Conservation (phyloP, 805 yeast genomes). For the Saccharomycopsis microspora region DNA sequence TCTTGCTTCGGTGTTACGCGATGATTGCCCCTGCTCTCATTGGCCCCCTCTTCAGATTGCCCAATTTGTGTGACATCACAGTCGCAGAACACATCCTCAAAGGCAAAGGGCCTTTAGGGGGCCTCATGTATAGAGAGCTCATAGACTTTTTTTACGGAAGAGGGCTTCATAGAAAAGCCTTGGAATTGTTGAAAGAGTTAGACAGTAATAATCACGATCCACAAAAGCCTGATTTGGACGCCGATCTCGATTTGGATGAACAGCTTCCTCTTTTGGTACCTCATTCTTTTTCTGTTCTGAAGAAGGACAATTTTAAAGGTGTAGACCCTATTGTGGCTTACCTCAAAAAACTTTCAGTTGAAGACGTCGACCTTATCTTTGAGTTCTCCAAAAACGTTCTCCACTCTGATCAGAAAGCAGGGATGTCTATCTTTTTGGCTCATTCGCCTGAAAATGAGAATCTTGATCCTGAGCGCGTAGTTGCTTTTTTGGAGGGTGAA, state of each 20-base stretch:
- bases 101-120: neutral
- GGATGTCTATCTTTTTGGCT: constrained; percentile 48
- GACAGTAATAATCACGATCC: constrained; percentile 10
- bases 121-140: constrained; percentile 8
- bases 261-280: neutral
- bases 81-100: constrained; percentile 44
- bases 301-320: constrained; percentile 18
- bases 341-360: constrained; percentile 40
- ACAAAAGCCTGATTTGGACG: no score
- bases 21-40: constrained; percentile 59
- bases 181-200: constrained; percentile 40
- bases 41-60: constrained; percentile 71
- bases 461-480: constrained; percentile 41
- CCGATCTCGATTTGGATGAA: no score
- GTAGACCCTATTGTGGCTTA: constrained; percentile 42
- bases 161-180: constrained; percentile 35
- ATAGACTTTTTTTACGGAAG: constrained; percentile 12
- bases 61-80: constrained; percentile 59
- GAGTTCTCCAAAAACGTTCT: constrained; percentile 45
- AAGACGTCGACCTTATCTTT: constrained; percentile 42
- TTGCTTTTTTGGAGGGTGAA: constrained; percentile 34
- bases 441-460: constrained; percentile 50
- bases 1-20: constrained; percentile 65
- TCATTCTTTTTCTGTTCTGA: neutral
- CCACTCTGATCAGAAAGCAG: constrained; percentile 25